Evolutionary conservation across 331 rosid species (phyloP).

Genomic region (Arachis monticola): DNA sequence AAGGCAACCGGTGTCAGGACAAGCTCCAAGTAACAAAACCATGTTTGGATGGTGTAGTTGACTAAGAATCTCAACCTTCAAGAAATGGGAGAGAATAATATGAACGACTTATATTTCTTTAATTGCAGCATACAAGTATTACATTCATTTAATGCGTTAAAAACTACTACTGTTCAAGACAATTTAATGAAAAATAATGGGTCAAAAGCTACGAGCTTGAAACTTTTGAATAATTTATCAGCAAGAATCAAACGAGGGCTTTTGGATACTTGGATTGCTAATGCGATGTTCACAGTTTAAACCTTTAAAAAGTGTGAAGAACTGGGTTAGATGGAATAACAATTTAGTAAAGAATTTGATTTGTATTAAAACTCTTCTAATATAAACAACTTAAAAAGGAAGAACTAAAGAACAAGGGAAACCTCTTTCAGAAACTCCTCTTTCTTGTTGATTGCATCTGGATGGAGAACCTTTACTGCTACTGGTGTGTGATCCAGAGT

Average conservation of each 20-base stretch:
- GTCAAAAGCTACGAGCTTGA: slow-evolving; percentile 10
- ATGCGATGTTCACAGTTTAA: slow-evolving; percentile 19
- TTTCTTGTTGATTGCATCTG: slow-evolving; percentile 60
- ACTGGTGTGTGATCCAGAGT: slow-evolving; percentile 89
- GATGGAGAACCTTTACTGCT: slow-evolving; percentile 82
- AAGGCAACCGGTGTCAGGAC: slow-evolving; percentile 86
- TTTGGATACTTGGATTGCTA: slow-evolving; percentile 28
- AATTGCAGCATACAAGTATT: slow-evolving; percentile 37
- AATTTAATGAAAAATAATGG: slow-evolving; percentile 28
- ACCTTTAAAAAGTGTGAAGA: slow-evolving; percentile 35
- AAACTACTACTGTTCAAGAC: slow-evolving; percentile 5
- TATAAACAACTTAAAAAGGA: slow-evolving; percentile 35
- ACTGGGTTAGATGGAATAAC: slow-evolving; percentile 29
- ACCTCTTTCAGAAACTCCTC: slow-evolving; percentile 98
- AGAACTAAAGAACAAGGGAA: slow-evolving; percentile 24
- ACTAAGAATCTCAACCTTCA: slow-evolving; percentile 91
- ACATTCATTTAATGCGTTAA: slow-evolving; percentile 29
- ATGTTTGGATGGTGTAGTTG: slow-evolving; percentile 89
- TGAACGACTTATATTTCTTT: slow-evolving; percentile 27
- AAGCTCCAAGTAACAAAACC: slow-evolving; percentile 93
- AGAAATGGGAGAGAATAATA: slow-evolving; percentile 36
- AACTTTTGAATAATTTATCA: slow-evolving; percentile 26
- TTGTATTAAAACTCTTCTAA: slow-evolving; percentile 34
- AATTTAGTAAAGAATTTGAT: slow-evolving; percentile 25
- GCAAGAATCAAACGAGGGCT: slow-evolving; percentile 19